Evolutionary conservation across 495 filamentous ascomycete species (phyloP).

Genomic region (Astrothelium macrocarpum): DNA sequence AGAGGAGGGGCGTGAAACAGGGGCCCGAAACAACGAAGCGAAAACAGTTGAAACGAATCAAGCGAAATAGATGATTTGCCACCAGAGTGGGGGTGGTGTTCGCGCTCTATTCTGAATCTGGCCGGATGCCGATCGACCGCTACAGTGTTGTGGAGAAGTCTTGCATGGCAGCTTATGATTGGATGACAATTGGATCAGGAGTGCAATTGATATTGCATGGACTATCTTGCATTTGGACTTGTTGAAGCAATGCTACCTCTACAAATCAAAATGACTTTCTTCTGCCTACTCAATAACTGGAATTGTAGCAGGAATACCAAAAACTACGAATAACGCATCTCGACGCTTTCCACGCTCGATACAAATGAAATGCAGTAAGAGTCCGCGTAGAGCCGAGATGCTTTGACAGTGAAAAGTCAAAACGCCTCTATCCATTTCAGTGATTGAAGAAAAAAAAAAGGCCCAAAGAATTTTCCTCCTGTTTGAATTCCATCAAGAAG

Average conservation of each 20-base stretch:
- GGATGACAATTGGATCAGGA: too few species aligned
- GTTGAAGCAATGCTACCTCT: not conserved
- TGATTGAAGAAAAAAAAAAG: not conserved
- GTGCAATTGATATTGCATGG: too few species aligned
- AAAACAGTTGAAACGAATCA: slow-evolving; percentile 2
- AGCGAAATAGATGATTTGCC: not conserved
- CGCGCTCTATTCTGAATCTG: not conserved
- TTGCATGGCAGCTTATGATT: too few species aligned
- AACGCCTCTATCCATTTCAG: not conserved
- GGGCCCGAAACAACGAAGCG: not conserved
- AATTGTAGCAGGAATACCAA: not conserved
- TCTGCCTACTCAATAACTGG: not conserved
- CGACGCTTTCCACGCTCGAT: not conserved
- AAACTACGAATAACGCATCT: not conserved
- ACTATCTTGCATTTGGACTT: too few species aligned
- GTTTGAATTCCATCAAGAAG: not conserved
- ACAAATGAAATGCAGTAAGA: not conserved
- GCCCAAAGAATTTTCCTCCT: not conserved
- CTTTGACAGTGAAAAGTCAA: not conserved
- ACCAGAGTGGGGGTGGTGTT: not conserved
- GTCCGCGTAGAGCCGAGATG: not conserved
- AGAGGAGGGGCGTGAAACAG: not conserved
- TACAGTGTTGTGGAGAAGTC: too few species aligned
- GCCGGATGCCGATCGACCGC: not conserved
- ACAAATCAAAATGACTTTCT: not conserved